Evolutionary conservation across 225 moss, liverwort and hornwort genomes (phyloP), one percentile per base, ranked within the genome.

Genomic region (Lunularia cruciata): DNA sequence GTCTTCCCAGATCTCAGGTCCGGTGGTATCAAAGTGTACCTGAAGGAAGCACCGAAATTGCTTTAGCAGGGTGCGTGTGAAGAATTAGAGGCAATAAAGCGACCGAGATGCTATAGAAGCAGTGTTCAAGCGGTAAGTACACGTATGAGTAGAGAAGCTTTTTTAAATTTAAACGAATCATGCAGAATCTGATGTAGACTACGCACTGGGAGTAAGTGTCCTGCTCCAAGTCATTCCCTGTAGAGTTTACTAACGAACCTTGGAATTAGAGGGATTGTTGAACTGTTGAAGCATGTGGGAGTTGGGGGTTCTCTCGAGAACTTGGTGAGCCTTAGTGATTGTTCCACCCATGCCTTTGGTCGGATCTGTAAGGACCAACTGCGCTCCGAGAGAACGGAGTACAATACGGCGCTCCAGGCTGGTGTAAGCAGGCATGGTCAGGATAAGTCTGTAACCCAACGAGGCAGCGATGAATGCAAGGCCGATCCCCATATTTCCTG

Each of bases 1-100:
- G 40, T 82, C 79, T 49, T 75, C 70, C 81, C 78, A 85, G 25
- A 85, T 81, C n/a, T 85, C 76, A 56, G 85, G 76, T 25, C 84
- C 85, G 40, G 82, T 85, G 7, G 82, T 82, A 51, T 79, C 79
- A 72, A 46, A 79, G 37, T 79, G 82, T 25, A 85, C 77, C 77
- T 85, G 46, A 57, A n/a, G n/a, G n/a, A n/a, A n/a, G n/a, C n/a
- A n/a, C n/a, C n/a, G n/a, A n/a, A n/a, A n/a, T n/a, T n/a, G n/a
- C n/a, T n/a, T n/a, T n/a, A n/a, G n/a, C n/a, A n/a, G n/a, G n/a
- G n/a, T n/a, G n/a, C n/a, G n/a, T n/a, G n/a, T n/a, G n/a, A n/a
- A n/a, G n/a, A n/a, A n/a, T n/a, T n/a, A n/a, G n/a, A n/a, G n/a
- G n/a, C n/a, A n/a, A n/a, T n/a, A n/a, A n/a, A n/a, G n/a, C n/a